Conservation (phyloP, 1,284 basidiomycete species). For the Cryptococcus sp. region DNA sequence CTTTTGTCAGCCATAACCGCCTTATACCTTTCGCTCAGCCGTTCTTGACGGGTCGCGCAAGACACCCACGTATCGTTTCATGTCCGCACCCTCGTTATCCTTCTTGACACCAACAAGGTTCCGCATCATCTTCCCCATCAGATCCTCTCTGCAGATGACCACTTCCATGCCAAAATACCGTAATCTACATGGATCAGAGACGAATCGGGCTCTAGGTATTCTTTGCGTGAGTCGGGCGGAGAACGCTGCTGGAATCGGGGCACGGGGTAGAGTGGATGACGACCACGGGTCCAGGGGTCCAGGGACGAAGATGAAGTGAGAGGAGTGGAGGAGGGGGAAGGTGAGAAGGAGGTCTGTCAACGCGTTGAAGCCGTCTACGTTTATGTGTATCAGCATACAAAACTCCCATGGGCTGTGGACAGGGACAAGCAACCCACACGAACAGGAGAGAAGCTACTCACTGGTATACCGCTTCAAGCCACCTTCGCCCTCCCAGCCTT, state of each 20-base stretch:
- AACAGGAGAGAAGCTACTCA: constrained; percentile 43
- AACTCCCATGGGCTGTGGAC: neutral
- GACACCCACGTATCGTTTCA: constrained; percentile 78
- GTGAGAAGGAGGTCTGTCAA: constrained; percentile 80
- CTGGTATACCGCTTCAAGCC: constrained; percentile 84
- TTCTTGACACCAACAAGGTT: constrained; percentile 86
- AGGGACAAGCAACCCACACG: neutral
- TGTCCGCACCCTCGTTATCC: constrained; percentile 66
- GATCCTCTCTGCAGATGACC: constrained; percentile 88
- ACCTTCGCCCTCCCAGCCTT: constrained; percentile 74
- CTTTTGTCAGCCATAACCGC: no score
- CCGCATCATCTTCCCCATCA: constrained; percentile 90
- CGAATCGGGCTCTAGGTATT: constrained; percentile 77
- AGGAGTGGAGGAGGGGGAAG: constrained; percentile 76
- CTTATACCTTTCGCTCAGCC: no score
- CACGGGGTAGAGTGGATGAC: constrained; percentile 75
- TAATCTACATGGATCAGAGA: constrained; percentile 90
- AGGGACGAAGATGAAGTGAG: constrained; percentile 92
- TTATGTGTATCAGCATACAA: constrained; percentile 44
- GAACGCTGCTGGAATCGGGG: constrained; percentile 73
- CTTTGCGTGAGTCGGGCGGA: constrained; percentile 67
- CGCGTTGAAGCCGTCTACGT: constrained; percentile 72
- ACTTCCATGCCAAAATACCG: constrained; percentile 96
- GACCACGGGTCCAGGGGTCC: constrained; percentile 87
- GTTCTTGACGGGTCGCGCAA: neutral